Percentiles rank a stretch among this genome's conserved stretches.
Evolutionary conservation across 2,329 filamentous ascomycete species (phyloP).

Genomic region (Sporothrix humicola): DNA sequence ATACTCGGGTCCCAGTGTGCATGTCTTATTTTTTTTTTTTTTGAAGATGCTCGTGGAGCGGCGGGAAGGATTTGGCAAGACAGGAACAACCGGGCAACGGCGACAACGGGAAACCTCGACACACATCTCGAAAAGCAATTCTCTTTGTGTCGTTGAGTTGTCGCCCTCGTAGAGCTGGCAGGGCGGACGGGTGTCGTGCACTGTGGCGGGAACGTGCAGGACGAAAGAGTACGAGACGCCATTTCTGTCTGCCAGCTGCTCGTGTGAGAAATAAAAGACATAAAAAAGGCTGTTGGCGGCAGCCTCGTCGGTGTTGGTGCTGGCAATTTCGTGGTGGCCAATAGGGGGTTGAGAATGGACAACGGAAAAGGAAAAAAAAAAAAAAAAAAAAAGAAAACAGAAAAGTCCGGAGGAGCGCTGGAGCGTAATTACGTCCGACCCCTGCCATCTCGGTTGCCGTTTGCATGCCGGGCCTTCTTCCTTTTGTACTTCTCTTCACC

Average conservation of each 20-base stretch:
- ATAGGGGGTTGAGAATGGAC: too few relatives aligned
- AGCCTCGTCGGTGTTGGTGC: neutral
- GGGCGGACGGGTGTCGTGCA: neutral
- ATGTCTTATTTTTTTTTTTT: too few relatives aligned
- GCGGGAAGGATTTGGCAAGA: neutral
- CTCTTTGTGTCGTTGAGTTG: neutral
- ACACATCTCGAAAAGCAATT: neutral
- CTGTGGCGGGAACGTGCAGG: conserved; percentile 15
- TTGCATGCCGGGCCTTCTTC: conserved; percentile 7
- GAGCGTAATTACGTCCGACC: neutral
- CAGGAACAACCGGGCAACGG: neutral
- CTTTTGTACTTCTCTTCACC: neutral
- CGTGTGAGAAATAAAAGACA: neutral
- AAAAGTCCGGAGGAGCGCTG: neutral
- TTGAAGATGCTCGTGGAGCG: neutral
- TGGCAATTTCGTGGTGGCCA: too few relatives aligned
- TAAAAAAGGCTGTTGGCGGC: neutral
- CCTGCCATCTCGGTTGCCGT: conserved; percentile 9
- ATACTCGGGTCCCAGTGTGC: too few relatives aligned
- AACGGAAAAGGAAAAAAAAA: too few relatives aligned
- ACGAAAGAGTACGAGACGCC: neutral
- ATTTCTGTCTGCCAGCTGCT: neutral
- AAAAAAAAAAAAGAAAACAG: too few relatives aligned
- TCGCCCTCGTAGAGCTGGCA: neutral
- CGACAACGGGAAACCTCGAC: neutral